Evolutionary conservation across 2,329 filamentous ascomycete genomes (phyloP).

Genomic region (Ceratocystis harringtonii): DNA sequence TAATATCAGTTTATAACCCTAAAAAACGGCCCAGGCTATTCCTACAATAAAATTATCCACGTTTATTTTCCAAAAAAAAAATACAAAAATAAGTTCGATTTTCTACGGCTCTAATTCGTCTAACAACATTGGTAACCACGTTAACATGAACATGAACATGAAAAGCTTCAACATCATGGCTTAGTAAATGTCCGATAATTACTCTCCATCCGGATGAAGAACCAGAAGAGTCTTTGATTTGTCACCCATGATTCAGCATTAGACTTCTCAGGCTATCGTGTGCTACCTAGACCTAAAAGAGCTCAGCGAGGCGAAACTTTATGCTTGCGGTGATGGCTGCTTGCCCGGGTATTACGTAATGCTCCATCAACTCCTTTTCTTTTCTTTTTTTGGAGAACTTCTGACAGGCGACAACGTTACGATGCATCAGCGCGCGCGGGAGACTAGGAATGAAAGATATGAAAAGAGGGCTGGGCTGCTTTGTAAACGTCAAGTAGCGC

Average conservation of each 20-base stretch:
- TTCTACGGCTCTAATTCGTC: no score
- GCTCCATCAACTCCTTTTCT: no score
- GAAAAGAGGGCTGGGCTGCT: background rate
- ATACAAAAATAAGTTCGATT: no score
- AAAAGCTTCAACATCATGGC: background rate
- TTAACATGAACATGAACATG: background rate
- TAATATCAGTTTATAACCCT: no score
- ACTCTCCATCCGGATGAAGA: background rate
- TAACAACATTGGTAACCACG: no score
- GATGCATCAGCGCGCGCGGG: background rate
- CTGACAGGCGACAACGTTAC: background rate
- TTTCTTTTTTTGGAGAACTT: background rate
- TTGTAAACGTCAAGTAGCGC: background rate
- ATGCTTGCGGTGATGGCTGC: background rate
- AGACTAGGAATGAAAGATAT: background rate
- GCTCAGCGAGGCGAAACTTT: background rate
- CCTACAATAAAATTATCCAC: no score
- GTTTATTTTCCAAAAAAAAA: no score
- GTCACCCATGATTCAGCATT: background rate
- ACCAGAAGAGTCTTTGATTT: background rate
- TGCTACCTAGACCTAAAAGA: background rate
- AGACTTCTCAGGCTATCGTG: background rate
- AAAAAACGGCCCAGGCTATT: no score
- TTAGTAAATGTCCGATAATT: no score
- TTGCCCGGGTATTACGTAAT: no score